Evolutionary conservation across 805 yeast genomes (phyloP), one percentile per base, ranked within the genome.

Genomic region (Wickerhamomyces chaumierensis): DNA sequence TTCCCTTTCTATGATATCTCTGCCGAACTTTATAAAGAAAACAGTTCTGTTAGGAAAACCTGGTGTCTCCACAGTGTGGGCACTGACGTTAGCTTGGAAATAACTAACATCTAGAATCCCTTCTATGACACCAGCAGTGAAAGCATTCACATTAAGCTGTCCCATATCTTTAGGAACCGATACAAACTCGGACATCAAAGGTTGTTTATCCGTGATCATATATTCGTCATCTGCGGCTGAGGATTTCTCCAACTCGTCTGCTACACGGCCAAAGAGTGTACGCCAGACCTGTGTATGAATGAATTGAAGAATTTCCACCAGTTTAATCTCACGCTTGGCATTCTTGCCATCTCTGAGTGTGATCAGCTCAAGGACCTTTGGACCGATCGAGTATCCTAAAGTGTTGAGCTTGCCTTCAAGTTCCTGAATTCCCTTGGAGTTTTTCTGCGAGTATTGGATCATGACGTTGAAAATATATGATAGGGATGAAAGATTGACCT

Each of bases 51-150:
- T 57, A 0, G 90, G 86, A 25, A 50, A 53, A 3, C 66, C 71
- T 2, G 71, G 80, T 3, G 68, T 58, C 1, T 83, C 81, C 15
- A 78, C 84, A 0, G 79, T 69, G 52, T 86, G 95, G 1, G 95
- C 95, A n/a, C 82, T 73, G 7, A 86, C 95, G 35, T 63, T 66
- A 13, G 90, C 87, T 39, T 70, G 75, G 52, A 84, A 84, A 45
- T 76, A 77, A 2, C 84, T 66, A 4, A 81, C 66, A 49, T 82
- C 92, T 41, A 86, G 61, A 1, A 85, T 77, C 0, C 94, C 94
- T 55, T 86, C 95, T 32, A 85, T 68, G 14, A 86, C 69, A 0
- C 95, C 95, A 0, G 94, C 95, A 2, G 79, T 73, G 53, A 81
- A 83, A 0, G 95, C 88, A 14, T 81, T 78, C 52, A 92, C 82